Evolutionary conservation across 495 filamentous ascomycete species (phyloP), one percentile per base, ranked within the genome.

Genomic region (Aspergillus ostianus): DNA sequence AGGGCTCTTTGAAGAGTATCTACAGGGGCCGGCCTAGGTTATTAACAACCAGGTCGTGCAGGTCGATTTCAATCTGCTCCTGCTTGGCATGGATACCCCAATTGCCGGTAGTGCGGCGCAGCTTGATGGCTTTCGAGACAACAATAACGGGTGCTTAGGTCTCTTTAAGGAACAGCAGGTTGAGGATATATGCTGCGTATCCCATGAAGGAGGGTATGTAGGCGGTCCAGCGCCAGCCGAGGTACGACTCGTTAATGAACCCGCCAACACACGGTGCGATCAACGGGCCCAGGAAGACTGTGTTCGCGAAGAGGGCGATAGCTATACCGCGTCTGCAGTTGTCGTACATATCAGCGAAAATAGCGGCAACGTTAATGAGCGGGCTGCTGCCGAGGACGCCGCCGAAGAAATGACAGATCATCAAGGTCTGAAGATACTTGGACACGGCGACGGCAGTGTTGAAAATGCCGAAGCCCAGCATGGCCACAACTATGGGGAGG

Each of bases 401-500:
- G 2, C 57, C 62, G 57, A 78, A 73, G 61, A 77, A 78, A 8
- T 74, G 69, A 52, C 67, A 70, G 26, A 80, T 68, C 30, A 79
- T 65, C 32, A 78, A 55, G 0, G 77, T 81, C 50, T 80, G 70
- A 4, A 82, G 49, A 56, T 85, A 82, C 19, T 74, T 82, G 69
- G 68, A 81, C 80, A 82, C 71, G 9, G 78, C 82, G 15, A 77
- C 73, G 2, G 74, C 73, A 51, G 83, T 71, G 8, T 66, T 67
- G 55, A 84, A 84, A 49, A 83, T 68, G 2, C 66, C 69, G 27
- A 80, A 80, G 21, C 73, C 57, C 29, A 77, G 47, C 52, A 77
- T 69, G 56, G 79, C 79, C 17, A 75, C 45, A 45, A 79, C 73
- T 6, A 85, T 64, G 2, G 82, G 82, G 50, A 58, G 53, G 15